Conservation (phyloP, 108 stramenopile genomes). For the Nannochloropsis oceanica region DNA sequence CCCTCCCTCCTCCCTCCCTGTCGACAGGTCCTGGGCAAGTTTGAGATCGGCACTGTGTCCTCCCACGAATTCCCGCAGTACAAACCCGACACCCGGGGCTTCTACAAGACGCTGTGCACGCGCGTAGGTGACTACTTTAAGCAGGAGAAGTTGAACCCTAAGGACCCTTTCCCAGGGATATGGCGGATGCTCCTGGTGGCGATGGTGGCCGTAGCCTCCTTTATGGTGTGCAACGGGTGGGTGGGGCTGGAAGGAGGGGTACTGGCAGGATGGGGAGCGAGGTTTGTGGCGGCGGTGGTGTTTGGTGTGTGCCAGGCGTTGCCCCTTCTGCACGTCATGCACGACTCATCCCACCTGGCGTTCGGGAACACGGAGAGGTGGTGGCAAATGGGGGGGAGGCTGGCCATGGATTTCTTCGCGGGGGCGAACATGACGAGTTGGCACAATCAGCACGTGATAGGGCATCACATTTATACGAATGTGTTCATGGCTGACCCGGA, state of each 20-base stretch:
- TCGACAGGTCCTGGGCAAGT: conserved; percentile 6
- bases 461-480: conserved; percentile 70
- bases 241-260: not conserved
- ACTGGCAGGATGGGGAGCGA: not conserved
- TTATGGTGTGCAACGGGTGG: conserved; percentile 15
- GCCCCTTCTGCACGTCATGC: conserved; percentile 42
- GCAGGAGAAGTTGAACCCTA: conserved; percentile 33
- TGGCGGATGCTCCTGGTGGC: conserved; percentile 30
- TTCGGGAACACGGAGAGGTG: conserved; percentile 34
- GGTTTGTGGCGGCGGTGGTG: conserved; percentile 14
- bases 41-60: conserved; percentile 15
- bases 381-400: conserved; percentile 10
- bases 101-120: conserved; percentile 20
- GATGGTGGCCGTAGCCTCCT: conserved; percentile 5
- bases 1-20: not conserved
- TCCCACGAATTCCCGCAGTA: conserved; percentile 27
- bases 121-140: conserved; percentile 31
- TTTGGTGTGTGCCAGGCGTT: conserved; percentile 32
- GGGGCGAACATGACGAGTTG: conserved; percentile 29
- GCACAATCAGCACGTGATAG: conserved; percentile 54
- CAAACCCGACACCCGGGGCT: conserved; percentile 34
- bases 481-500: conserved; percentile 49
- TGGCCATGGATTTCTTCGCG: conserved; percentile 28
- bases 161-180: conserved; percentile 13
- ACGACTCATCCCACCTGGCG: conserved; percentile 58